These are phyloP conservation scores for Ampelomyces quisqualis DNA, from an alignment of 2,329 filamentous ascomycete species.

Conservation along the genomic window DNA sequence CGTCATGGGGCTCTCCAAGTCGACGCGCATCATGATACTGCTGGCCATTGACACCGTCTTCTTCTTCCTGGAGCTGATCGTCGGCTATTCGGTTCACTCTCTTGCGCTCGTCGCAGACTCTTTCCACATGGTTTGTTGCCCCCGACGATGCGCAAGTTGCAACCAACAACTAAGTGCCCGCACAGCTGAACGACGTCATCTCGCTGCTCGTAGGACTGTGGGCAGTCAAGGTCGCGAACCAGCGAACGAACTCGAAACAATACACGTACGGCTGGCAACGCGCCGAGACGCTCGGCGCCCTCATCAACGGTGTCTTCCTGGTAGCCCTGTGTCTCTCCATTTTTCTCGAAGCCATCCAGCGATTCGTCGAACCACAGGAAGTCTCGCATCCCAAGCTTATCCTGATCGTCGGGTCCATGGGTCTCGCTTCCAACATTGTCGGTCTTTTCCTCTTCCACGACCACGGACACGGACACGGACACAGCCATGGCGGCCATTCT, in stretches of 20 bases:
- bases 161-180: constrained; percentile 13
- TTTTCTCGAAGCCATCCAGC: constrained; percentile 89
- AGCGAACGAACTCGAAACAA: constrained; percentile 76
- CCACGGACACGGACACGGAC: constrained; percentile 88
- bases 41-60: constrained; percentile 86
- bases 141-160: background rate
- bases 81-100: constrained; percentile 82
- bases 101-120: constrained; percentile 93
- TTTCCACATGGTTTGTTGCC: constrained; percentile 82
- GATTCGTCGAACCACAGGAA: constrained; percentile 86
- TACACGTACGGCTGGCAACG: constrained; percentile 98
- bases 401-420: constrained; percentile 82
- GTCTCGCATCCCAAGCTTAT: constrained; percentile 84
- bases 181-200: constrained; percentile 90
- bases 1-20: constrained; percentile 85
- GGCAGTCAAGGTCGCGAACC: constrained; percentile 87
- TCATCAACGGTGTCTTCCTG: constrained; percentile 96
- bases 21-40: constrained; percentile 87
- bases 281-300: constrained; percentile 91
- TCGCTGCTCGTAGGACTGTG: constrained; percentile 89
- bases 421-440: constrained; percentile 82
- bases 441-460: constrained; percentile 91
- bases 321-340: constrained; percentile 96
- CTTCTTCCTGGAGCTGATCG: constrained; percentile 84
- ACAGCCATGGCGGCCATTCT: constrained; percentile 67